phyloP scores from a whole-genome alignment of 106 monocot genomes.

The Allium fistulosum region DNA sequence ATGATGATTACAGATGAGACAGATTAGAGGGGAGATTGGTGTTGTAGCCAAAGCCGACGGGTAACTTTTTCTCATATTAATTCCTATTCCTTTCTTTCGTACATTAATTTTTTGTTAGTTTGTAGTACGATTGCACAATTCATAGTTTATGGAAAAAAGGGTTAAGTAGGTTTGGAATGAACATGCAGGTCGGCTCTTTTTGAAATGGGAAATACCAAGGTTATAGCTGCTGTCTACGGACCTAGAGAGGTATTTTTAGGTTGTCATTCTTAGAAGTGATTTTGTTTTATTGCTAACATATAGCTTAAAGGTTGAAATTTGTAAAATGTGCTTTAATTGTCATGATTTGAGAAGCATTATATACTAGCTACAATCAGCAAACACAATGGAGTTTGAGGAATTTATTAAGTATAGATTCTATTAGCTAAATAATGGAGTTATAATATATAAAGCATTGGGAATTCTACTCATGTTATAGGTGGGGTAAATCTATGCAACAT shows the following conservation, averaged over 20 bases:
- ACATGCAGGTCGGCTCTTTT: conserved; percentile 73
- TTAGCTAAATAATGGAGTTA: too few species aligned
- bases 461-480: too few species aligned
- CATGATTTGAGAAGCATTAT: too few species aligned
- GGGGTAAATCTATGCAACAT: too few species aligned
- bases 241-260: conserved; percentile 56
- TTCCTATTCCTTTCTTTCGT: background rate
- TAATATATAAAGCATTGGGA: too few species aligned
- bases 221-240: conserved; percentile 93
- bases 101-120: background rate
- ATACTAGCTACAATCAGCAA: too few species aligned
- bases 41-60: conserved; percentile 77
- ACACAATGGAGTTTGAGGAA: too few species aligned
- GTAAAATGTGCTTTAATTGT: too few species aligned
- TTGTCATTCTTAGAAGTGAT: too few species aligned
- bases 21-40: conserved; percentile 73
- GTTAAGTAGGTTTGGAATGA: background rate
- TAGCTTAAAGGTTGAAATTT: too few species aligned
- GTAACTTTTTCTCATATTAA: conserved; percentile 23
- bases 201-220: conserved; percentile 98
- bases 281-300: too few species aligned
- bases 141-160: background rate
- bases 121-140: background rate
- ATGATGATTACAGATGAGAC: conserved; percentile 63
- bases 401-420: too few species aligned